A percentile compares a stretch with the other conserved stretches of the same genome.
Conservation (phyloP, 139 green algal genomes). For the Haematococcus sp. region DNA sequence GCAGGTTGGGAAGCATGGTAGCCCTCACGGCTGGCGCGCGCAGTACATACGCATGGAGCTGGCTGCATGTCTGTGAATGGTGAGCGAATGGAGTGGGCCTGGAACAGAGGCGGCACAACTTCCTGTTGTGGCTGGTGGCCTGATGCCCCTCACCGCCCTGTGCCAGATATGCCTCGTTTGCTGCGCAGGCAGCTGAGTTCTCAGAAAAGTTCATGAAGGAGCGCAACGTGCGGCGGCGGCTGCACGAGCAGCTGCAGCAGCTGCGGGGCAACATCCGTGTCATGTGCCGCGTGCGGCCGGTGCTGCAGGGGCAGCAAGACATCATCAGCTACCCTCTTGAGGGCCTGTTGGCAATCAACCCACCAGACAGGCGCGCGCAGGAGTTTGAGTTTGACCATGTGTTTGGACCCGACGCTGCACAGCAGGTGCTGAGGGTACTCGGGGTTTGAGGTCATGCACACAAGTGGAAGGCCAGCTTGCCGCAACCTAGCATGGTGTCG, state of each 20-base stretch:
- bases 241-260: constrained; percentile 67
- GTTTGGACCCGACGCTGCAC: constrained; percentile 32
- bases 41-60: too few relatives aligned
- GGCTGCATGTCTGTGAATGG: too few relatives aligned
- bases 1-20: too few relatives aligned
- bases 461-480: too few relatives aligned
- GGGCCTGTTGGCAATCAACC: constrained; percentile 43
- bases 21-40: too few relatives aligned
- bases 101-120: too few relatives aligned
- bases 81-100: too few relatives aligned
- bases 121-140: too few relatives aligned
- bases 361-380: constrained; percentile 33
- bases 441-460: too few relatives aligned
- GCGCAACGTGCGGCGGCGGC: constrained; percentile 36
- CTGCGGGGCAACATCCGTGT: constrained; percentile 76
- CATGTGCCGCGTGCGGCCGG: constrained; percentile 44
- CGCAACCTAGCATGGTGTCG: too few relatives aligned
- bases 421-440: constrained; percentile 19
- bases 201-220: constrained; percentile 53
- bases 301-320: constrained; percentile 1
- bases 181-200: constrained; percentile 36
- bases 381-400: constrained; percentile 67
- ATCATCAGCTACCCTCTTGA: constrained; percentile 51
- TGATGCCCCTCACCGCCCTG: too few relatives aligned
- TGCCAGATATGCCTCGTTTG: too few relatives aligned